Conservation (phyloP, 148 eudicot genomes). For the Talinum fruticosum region DNA sequence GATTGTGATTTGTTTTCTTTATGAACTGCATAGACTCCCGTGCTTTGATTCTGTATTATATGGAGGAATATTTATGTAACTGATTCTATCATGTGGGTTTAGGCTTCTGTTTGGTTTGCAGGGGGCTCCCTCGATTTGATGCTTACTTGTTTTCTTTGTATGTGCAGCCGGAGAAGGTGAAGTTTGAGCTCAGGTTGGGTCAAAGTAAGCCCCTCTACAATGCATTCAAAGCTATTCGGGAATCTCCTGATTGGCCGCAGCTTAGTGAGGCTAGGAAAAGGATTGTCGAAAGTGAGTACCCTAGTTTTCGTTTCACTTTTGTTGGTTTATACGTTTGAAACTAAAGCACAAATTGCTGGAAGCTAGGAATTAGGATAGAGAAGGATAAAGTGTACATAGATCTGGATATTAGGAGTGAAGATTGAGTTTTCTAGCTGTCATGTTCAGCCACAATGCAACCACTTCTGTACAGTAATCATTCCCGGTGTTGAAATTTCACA, state of each 20-base stretch:
- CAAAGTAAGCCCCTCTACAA: slow-evolving; percentile 91
- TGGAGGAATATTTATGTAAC: background rate
- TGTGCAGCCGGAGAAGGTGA: slow-evolving; percentile 90
- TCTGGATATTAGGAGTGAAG: background rate
- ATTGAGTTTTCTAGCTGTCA: background rate
- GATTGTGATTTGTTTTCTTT: background rate
- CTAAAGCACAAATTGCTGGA: background rate
- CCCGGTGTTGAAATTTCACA: background rate
- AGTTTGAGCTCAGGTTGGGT: slow-evolving; percentile 83
- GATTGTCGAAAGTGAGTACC: slow-evolving; percentile 78
- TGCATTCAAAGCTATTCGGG: slow-evolving; percentile 83
- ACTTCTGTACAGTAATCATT: background rate
- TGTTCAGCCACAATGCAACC: background rate
- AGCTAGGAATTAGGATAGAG: background rate
- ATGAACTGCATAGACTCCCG: background rate
- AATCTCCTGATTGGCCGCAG: slow-evolving; percentile 69
- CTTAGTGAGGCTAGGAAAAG: slow-evolving; percentile 79
- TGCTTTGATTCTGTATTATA: background rate
- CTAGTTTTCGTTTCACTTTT: slow-evolving; percentile 1
- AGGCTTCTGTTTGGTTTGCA: slow-evolving; percentile 6
- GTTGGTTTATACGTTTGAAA: background rate
- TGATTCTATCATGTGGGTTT: background rate
- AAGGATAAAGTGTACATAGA: background rate
- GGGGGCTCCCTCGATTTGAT: background rate
- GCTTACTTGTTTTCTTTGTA: slow-evolving; percentile 16